Evolutionary conservation across 345 rosid species (phyloP), one percentile per base, ranked within the genome.

Genomic region (Eucalyptus marginata): DNA sequence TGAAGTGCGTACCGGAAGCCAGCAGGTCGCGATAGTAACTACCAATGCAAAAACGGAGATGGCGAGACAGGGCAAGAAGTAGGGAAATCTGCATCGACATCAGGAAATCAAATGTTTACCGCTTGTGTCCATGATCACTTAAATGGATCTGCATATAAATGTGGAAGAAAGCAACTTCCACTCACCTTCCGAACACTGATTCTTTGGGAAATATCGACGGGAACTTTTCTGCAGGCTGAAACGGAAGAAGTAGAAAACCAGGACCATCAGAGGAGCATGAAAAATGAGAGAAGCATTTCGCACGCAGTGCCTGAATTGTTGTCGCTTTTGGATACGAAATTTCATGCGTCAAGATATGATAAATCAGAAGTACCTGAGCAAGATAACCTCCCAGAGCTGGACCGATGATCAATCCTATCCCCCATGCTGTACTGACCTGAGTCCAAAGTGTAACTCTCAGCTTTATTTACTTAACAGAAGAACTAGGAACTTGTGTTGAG

Each of bases 351-450:
- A 8, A 87, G 44, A n/a, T 47, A 49, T 18, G 29, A 86, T 31
- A 64, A 22, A 31, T 17, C 87, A 43, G 27, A 71, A n/a, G 86
- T 90, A 98, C 99, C 99, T 98, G 98, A 8, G 99, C 97, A 87
- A 97, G 93, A 90, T 91, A 98, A 68, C 99, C 99, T 88, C 99
- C 99, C 8, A 98, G 71, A 86, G 99, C 98, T 71, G 99, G 99
- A 87, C 99, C 99, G 91, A 98, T 93, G 91, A 98, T 94, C 94
- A 98, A 92, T 91, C 99, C 99, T 62, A 95, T 95, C 8, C 98
- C 99, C 99, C 99, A 98, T 40, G 99, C 92, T 88, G 99, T 97
- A 89, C 99, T 96, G 40, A 97, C 93, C 99, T 98, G 95, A 88
- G 91, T 89, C 64, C 62, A 13, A 5, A 33, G 83, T 58, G 47